Evolutionary conservation across 2,329 filamentous ascomycete species (phyloP).

Genomic region (Pseudocercospora musae): DNA sequence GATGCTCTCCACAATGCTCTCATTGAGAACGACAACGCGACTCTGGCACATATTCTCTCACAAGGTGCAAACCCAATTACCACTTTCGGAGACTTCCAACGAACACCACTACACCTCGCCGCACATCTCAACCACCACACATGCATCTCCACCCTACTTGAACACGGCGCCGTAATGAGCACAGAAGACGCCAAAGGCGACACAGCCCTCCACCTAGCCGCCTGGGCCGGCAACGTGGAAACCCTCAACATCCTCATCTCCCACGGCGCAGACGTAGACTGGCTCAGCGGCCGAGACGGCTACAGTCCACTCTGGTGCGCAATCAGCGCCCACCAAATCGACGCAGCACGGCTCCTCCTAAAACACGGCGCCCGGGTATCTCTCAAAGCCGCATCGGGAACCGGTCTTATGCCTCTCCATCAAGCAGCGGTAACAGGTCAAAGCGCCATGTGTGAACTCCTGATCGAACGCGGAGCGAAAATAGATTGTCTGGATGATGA

Average conservation of each 20-base stretch:
- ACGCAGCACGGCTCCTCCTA: slow-evolving; percentile 26
- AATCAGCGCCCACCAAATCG: slow-evolving; percentile 29
- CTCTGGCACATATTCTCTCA: slow-evolving; percentile 20
- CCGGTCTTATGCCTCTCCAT: slow-evolving; percentile 26
- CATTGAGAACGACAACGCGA: slow-evolving; percentile 20
- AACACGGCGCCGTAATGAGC: slow-evolving; percentile 21
- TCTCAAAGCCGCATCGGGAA: slow-evolving; percentile 17
- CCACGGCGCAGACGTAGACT: slow-evolving; percentile 29
- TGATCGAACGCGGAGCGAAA: slow-evolving; percentile 30
- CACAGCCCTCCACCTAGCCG: slow-evolving; percentile 30
- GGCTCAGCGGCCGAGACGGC: slow-evolving; percentile 29
- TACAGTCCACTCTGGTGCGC: slow-evolving; percentile 32
- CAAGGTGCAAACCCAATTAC: slow-evolving; percentile 18
- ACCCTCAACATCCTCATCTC: slow-evolving; percentile 24
- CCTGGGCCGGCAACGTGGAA: slow-evolving; percentile 31
- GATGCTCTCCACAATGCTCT: slow-evolving; percentile 27
- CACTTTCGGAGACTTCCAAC: slow-evolving; percentile 24
- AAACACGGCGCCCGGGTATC: slow-evolving; percentile 30
- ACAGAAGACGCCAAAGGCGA: slow-evolving; percentile 30
- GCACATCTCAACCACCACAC: slow-evolving; percentile 27
- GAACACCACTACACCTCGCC: slow-evolving; percentile 32
- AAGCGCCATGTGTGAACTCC: slow-evolving; percentile 29
- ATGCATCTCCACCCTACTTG: slow-evolving; percentile 22
- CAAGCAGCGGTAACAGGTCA: slow-evolving; percentile 32
- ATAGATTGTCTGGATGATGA: slow-evolving; percentile 29